phyloP scores from a whole-genome alignment of 768 basidiomycete genomes.

The Hygrocybe punicea region DNA sequence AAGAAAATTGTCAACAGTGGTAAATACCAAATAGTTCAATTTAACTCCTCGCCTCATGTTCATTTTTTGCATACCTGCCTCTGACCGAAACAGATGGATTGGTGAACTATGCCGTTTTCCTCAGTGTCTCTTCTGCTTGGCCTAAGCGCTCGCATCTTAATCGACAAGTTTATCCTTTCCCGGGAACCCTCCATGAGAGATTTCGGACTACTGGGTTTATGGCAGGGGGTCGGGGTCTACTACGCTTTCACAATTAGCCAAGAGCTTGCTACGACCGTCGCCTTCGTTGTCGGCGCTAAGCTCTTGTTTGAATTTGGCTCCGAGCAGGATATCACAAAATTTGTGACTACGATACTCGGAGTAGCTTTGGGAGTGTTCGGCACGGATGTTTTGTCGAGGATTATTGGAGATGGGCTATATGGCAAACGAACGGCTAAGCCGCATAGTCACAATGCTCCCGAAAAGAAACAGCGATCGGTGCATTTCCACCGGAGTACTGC shows the following conservation, averaged over 20 bases:
- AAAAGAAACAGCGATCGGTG: constrained; percentile 39
- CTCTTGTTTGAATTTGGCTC: constrained; percentile 61
- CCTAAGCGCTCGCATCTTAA: constrained; percentile 66
- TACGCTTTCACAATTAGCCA: constrained; percentile 57
- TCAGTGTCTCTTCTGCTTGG: constrained; percentile 70
- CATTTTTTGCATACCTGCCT: too few species aligned
- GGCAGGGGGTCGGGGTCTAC: constrained; percentile 74
- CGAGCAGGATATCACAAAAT: constrained; percentile 51
- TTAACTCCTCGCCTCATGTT: not conserved
- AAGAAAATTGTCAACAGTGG: not conserved
- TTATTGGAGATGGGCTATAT: constrained; percentile 50
- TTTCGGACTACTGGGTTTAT: constrained; percentile 63
- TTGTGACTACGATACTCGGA: constrained; percentile 60
- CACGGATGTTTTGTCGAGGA: constrained; percentile 68
- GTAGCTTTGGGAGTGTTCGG: constrained; percentile 64
- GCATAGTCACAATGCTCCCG: constrained; percentile 15
- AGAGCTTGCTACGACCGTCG: constrained; percentile 53
- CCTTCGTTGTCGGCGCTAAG: constrained; percentile 55
- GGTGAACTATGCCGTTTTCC: constrained; percentile 36
- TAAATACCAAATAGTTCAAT: not conserved
- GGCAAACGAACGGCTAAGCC: constrained; percentile 16
- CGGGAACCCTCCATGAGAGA: constrained; percentile 51
- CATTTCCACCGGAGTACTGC: constrained; percentile 46
- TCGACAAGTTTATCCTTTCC: constrained; percentile 54
- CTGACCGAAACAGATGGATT: not conserved